A percentile compares a stretch with the other conserved stretches of the same genome.
Evolutionary conservation across 768 basidiomycete species (phyloP).

Genomic region (Pulveroboletus sp.): DNA sequence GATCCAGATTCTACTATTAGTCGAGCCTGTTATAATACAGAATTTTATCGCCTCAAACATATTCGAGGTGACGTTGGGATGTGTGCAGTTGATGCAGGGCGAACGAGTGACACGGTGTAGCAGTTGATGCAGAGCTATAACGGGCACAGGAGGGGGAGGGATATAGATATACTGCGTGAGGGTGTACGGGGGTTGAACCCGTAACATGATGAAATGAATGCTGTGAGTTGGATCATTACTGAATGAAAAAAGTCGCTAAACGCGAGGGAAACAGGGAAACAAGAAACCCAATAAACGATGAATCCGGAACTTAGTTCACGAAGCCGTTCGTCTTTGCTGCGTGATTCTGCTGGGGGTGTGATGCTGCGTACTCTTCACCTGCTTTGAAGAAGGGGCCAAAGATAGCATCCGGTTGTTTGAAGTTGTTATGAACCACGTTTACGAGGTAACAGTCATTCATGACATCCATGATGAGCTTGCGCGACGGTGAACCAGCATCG

Average conservation of each 20-base stretch:
- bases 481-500: slow-evolving; percentile 68
- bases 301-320: slow-evolving; percentile 17
- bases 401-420: slow-evolving; percentile 79
- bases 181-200: slow-evolving; percentile 87
- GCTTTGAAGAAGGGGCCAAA: slow-evolving; percentile 83
- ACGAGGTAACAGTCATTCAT: slow-evolving; percentile 85
- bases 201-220: slow-evolving; percentile 39
- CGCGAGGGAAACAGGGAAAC: neutral
- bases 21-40: slow-evolving; percentile 21
- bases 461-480: slow-evolving; percentile 68
- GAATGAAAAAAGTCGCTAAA: neutral
- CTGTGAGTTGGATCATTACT: slow-evolving; percentile 30
- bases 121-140: slow-evolving; percentile 25
- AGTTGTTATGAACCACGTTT: slow-evolving; percentile 96
- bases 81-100: slow-evolving; percentile 60
- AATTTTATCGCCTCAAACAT: slow-evolving; percentile 13
- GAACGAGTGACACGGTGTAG: slow-evolving; percentile 22
- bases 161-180: slow-evolving; percentile 28
- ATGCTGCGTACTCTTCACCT: slow-evolving; percentile 54
- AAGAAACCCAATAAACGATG: neutral
- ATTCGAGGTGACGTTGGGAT: slow-evolving; percentile 11
- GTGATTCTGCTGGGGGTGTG: slow-evolving; percentile 29
- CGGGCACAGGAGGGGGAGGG: slow-evolving; percentile 5
- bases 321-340: slow-evolving; percentile 39
- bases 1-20: slow-evolving; percentile 20